Evolutionary conservation across 495 filamentous ascomycete species (phyloP), one percentile per base, ranked within the genome.

Genomic region (Tuber brumale): DNA sequence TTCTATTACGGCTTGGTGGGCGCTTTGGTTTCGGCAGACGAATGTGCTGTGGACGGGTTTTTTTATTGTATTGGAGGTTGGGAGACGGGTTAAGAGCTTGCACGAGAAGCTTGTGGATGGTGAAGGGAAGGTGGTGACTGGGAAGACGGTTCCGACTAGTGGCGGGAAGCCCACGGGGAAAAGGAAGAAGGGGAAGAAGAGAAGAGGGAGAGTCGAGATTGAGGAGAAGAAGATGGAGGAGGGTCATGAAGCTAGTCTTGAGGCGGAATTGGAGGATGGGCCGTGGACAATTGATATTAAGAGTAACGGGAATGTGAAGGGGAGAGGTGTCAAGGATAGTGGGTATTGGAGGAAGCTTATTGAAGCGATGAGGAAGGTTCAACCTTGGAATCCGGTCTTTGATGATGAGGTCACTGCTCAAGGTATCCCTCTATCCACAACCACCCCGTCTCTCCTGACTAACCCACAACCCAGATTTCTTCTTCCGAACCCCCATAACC

Each of bases 41-140:
- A 99, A 99, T 81, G 92, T 98, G 76, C 94, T 98, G 83, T 99
- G 95, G 95, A 92, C 94, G 3, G 90, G 92, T 1, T 97, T 95
- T 82, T 88, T 97, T 75, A 93, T 94, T 75, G 94, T 90, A 23
- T 77, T 95, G 41, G 90, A 93, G 75, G 86, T 88, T 21, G 87
- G 93, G 18, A 84, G 87, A 73, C 83, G 81, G 5, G 78, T 89
- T 18, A 86, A 86, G 70, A 73, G 75, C 1, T 71, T 88, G 81
- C 78, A 81, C 76, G 31, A 78, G 82, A 41, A 72, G 70, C 16
- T 83, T 76, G 69, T 41, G 44, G 48, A 72, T 37, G 39, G 51
- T 46, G 48, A 73, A 12, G 51, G 12, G 31, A 72, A 74, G 74
- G 21, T 19, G 35, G 43, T 69, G 70, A 27, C 48, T 4, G 57